A percentile compares a stretch with the other conserved stretches of the same genome.
These are phyloP conservation scores for Bifiguratus adelaidae DNA, from an alignment of 192 early-diverging fungal species.

Conservation along the genomic window DNA sequence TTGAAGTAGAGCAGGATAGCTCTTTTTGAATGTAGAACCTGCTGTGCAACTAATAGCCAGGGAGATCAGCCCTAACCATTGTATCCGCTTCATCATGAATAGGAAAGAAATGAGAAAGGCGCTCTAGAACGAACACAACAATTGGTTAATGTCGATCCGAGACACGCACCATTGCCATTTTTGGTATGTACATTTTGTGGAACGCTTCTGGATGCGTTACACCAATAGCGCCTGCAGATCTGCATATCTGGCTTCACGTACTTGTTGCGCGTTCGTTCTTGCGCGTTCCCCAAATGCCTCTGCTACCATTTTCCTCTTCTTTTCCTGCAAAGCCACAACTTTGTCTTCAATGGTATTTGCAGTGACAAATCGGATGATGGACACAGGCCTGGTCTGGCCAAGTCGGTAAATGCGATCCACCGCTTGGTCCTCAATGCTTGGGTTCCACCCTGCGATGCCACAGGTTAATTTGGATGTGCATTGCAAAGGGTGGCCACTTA, in stretches of 20 bases:
- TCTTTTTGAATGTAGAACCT: slow-evolving; percentile 19
- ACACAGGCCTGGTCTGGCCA: slow-evolving; percentile 46
- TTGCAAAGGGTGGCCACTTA: slow-evolving; percentile 37
- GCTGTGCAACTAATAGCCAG: slow-evolving; percentile 6
- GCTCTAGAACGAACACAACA: too few relatives aligned
- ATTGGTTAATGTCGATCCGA: too few relatives aligned
- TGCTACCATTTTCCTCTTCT: slow-evolving; percentile 25
- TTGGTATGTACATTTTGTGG: too few relatives aligned
- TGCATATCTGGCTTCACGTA: too few relatives aligned
- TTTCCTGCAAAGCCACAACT: slow-evolving; percentile 43
- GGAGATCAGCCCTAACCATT: too few relatives aligned
- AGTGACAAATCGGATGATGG: slow-evolving; percentile 53
- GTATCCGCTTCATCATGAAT: too few relatives aligned
- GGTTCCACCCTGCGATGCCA: not conserved
- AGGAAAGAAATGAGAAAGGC: too few relatives aligned
- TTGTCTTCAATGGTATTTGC: slow-evolving; percentile 49
- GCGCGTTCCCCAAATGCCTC: not conserved
- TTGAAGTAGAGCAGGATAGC: slow-evolving; percentile 13
- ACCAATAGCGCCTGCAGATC: too few relatives aligned
- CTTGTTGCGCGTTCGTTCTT: not conserved
- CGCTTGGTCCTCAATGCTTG: not conserved
- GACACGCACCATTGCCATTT: too few relatives aligned
- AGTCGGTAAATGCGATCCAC: slow-evolving; percentile 57
- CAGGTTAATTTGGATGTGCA: not conserved
- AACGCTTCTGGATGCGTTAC: too few relatives aligned